A percentile compares a stretch with the other conserved stretches of the same genome.
These are phyloP conservation scores for Kluyveromyces dobzhanskii DNA, from an alignment of 805 yeast species.

Conservation along the genomic window DNA sequence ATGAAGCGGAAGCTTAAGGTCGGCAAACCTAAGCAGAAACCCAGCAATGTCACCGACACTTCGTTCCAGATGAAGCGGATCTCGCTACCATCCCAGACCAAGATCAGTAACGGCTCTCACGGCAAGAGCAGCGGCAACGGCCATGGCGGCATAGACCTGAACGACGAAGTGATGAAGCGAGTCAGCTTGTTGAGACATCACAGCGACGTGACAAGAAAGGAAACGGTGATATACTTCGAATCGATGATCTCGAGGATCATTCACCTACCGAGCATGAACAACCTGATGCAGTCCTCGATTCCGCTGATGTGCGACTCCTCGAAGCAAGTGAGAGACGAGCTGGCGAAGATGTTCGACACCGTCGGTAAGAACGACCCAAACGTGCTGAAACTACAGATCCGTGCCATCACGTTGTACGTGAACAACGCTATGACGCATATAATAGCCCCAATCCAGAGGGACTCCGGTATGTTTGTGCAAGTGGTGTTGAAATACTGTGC, in stretches of 20 bases:
- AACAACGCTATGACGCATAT: constrained; percentile 94
- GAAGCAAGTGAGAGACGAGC: constrained; percentile 51
- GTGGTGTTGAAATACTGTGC: constrained; percentile 49
- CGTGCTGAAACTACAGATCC: constrained; percentile 51
- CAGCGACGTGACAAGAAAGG: constrained; percentile 60
- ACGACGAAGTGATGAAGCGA: constrained; percentile 47
- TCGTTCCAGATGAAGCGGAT: constrained; percentile 62
- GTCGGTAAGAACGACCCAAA: constrained; percentile 44
- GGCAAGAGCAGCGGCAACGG: background rate
- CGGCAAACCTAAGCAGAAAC: constrained; percentile 69
- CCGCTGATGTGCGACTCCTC: constrained; percentile 48
- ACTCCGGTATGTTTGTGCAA: constrained; percentile 60
- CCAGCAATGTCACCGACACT: constrained; percentile 76
- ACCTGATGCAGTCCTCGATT: constrained; percentile 22
- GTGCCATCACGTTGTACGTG: constrained; percentile 59
- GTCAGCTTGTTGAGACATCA: constrained; percentile 71
- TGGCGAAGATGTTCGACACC: constrained; percentile 39
- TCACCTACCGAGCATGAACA: constrained; percentile 22
- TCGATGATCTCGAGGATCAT: constrained; percentile 41
- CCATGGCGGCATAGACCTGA: constrained; percentile 18
- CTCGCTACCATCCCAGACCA: constrained; percentile 25
- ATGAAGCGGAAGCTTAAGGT: constrained; percentile 67
- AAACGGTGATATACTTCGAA: constrained; percentile 49
- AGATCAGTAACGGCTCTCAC: constrained; percentile 8
- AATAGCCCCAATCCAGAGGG: constrained; percentile 62